Evolutionary conservation across 2,329 filamentous ascomycete genomes (phyloP).

Genomic region (Aspergillus terreus): DNA sequence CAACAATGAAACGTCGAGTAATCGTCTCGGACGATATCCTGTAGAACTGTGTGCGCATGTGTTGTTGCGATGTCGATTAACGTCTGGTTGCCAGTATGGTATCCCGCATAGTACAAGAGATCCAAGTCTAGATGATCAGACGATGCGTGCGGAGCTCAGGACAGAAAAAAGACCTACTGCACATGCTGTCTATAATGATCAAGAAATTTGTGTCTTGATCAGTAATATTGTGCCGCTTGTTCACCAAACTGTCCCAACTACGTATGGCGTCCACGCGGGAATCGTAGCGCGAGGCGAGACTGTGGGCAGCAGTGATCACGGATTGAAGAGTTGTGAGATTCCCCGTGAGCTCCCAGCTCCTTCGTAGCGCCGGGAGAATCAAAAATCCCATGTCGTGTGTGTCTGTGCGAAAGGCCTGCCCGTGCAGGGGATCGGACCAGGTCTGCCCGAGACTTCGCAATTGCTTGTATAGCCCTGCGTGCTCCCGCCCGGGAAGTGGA

Average conservation of each 20-base stretch:
- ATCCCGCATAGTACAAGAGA: conserved; percentile 36
- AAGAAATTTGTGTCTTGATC: conserved; percentile 5
- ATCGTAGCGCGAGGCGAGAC: conserved; percentile 31
- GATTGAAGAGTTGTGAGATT: conserved; percentile 8
- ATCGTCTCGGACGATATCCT: conserved; percentile 11
- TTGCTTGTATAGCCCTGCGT: neutral
- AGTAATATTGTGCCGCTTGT: conserved; percentile 1
- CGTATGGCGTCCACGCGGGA: conserved; percentile 39
- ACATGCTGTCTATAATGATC: conserved; percentile 12
- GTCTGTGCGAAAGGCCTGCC: conserved; percentile 38
- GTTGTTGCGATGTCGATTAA: conserved; percentile 27
- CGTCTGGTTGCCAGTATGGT: conserved; percentile 17
- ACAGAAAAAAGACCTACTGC: neutral
- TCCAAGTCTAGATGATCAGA: conserved; percentile 24
- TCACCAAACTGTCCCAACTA: conserved; percentile 18
- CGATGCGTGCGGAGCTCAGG: neutral
- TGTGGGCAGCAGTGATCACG: conserved; percentile 15
- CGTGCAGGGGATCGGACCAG: conserved; percentile 16
- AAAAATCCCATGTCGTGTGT: conserved; percentile 56
- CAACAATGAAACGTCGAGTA: conserved; percentile 19
- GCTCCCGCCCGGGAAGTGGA: neutral
- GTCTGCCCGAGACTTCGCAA: conserved; percentile 7
- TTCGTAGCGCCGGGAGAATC: conserved; percentile 44
- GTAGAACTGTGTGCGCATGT: conserved; percentile 14
- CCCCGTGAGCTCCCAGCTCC: conserved; percentile 46